Base-by-base conservation (phyloP, 164 flowering plant species). In the Houttuynia cordata region DNA sequence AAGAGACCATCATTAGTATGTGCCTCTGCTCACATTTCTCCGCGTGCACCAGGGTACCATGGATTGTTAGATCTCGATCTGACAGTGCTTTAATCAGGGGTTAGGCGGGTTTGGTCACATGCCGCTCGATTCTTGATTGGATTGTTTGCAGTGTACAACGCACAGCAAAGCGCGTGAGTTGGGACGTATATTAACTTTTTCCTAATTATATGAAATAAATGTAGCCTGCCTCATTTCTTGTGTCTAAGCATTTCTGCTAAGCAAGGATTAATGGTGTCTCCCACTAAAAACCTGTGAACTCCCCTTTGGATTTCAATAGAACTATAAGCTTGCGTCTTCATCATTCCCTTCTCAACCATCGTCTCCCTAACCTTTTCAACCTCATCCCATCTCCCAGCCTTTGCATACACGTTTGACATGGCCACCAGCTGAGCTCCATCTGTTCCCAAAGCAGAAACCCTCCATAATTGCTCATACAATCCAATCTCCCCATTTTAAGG, bases 161-260 rank as follows among this genome's bases (percentile, higher is more conserved):
- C n/a, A n/a, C n/a, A n/a, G n/a, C n/a, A n/a, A n/a, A n/a, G n/a
- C n/a, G n/a, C n/a, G n/a, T n/a, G n/a, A n/a, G n/a, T n/a, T n/a
- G n/a, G n/a, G n/a, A n/a, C n/a, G n/a, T n/a, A n/a, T n/a, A n/a
- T n/a, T n/a, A n/a, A n/a, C n/a, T n/a, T n/a, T n/a, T n/a, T n/a
- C n/a, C n/a, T n/a, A n/a, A n/a, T n/a, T n/a, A n/a, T n/a, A n/a
- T n/a, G 22, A 68, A 53, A 30, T 6, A 30, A 30, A 30, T 30
- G 37, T 87, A 34, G 95, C 93, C 10, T 87, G 23, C 12, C 55
- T 52, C 0, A 23, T 52, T 52, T 52, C 55, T 19, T 52, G 23
- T 52, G 55, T 52, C 23, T 19, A 23, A n/a, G 23, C 1, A 52
- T 52, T n/a, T 52, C 55, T 8, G 24, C 23, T 23, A 19, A 6